phyloP scores from a whole-genome alignment of 345 rosid species.

The Boechera divaricarpa region DNA sequence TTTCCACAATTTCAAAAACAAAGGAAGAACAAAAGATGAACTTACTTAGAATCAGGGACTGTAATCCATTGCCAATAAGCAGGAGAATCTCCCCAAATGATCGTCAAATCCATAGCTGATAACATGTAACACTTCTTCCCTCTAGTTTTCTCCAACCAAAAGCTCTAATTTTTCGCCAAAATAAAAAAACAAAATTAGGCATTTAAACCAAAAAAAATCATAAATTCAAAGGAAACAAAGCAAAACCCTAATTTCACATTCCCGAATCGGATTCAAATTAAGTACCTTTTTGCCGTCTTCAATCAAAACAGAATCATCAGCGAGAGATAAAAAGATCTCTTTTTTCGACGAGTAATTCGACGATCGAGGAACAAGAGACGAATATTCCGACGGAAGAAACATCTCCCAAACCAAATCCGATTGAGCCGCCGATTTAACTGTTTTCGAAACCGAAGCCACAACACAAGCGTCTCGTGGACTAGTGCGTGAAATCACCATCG shows the following conservation, averaged over 20 bases:
- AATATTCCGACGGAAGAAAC: conserved; percentile 59
- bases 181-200: not conserved
- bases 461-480: conserved; percentile 58
- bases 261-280: not conserved
- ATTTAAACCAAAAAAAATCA: not conserved
- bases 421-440: conserved; percentile 52
- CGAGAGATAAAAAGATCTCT: conserved; percentile 48
- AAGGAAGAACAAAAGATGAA: not conserved
- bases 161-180: conserved; percentile 48
- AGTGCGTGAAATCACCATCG: conserved; percentile 53
- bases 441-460: conserved; percentile 52
- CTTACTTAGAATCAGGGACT: conserved; percentile 50
- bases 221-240: not conserved
- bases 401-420: conserved; percentile 70
- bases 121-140: conserved; percentile 71
- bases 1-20: not conserved
- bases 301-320: conserved; percentile 54
- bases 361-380: conserved; percentile 37
- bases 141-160: conserved; percentile 57
- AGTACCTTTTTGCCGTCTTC: conserved; percentile 64
- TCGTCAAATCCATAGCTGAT: conserved; percentile 57
- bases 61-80: conserved; percentile 61
- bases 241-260: not conserved
- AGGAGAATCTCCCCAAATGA: conserved; percentile 62
- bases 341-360: conserved; percentile 49